Conservation (phyloP, 2,329 filamentous ascomycete genomes). For the Pyricularia sp. region DNA sequence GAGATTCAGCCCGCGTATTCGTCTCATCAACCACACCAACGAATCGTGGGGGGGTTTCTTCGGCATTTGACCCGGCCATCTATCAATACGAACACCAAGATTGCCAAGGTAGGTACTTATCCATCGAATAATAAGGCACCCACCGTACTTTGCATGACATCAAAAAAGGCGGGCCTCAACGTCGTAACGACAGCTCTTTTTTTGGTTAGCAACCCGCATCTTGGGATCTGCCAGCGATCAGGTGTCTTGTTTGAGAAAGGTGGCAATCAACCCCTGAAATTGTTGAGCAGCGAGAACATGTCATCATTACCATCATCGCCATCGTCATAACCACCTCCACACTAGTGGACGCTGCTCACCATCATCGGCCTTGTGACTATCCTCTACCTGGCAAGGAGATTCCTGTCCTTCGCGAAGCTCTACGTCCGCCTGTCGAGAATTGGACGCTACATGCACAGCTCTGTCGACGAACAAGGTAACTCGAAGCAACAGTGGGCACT, state of each 20-base stretch:
- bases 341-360: not conserved
- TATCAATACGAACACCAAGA: not conserved
- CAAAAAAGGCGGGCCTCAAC: not conserved
- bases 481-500: conserved; percentile 28
- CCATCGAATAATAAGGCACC: too few relatives aligned
- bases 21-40: not conserved
- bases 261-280: not conserved
- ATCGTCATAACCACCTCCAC: not conserved
- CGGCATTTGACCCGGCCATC: not conserved
- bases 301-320: not conserved
- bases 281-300: not conserved
- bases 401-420: not conserved
- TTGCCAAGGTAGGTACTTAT: not conserved
- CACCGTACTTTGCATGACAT: not conserved
- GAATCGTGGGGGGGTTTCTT: not conserved
- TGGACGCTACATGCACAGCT: conserved; percentile 7
- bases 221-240: not conserved
- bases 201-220: not conserved
- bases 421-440: conserved; percentile 6
- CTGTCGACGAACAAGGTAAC: not conserved
- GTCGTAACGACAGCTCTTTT: not conserved
- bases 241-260: not conserved
- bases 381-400: not conserved
- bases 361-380: not conserved
- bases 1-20: not conserved